Percentiles rank a stretch among this genome's conserved stretches.
Conservation (phyloP, 176 grass and related monocot species). For the Saccharum officinarum region DNA sequence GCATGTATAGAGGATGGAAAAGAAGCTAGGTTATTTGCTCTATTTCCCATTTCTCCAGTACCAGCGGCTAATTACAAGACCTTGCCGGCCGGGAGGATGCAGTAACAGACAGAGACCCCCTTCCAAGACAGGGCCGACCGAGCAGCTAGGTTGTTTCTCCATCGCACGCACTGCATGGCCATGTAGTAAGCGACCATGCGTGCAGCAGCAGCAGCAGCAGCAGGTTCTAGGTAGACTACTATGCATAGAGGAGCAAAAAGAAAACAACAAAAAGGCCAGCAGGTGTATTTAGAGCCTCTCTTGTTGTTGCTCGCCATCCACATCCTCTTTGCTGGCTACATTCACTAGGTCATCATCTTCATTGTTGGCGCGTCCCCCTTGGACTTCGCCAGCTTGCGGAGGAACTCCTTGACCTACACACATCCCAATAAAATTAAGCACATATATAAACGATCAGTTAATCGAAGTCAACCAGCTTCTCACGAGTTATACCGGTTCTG, state of each 20-base stretch:
- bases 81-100: slow-evolving; percentile 21
- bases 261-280: not conserved
- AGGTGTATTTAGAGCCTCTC: not conserved
- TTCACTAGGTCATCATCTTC: not conserved
- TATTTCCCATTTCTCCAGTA: not conserved
- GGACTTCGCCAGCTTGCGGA: not conserved
- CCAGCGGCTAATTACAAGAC: not conserved
- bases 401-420: not conserved
- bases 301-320: not conserved
- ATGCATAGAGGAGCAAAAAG: not conserved
- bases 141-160: not conserved
- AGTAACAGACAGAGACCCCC: slow-evolving; percentile 9
- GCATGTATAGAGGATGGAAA: not conserved
- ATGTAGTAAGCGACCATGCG: not conserved
- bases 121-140: slow-evolving; percentile 25
- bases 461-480: no score
- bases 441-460: not conserved
- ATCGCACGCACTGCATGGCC: not conserved
- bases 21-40: not conserved
- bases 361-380: not conserved
- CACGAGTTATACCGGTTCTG: no score
- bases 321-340: not conserved
- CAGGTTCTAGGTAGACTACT: not conserved
- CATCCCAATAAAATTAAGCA: not conserved
- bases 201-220: not conserved